Percentiles rank a stretch among this genome's conserved stretches.
Conservation (phyloP, 257 asterid genomes). For the Ligustrum vulgare region DNA sequence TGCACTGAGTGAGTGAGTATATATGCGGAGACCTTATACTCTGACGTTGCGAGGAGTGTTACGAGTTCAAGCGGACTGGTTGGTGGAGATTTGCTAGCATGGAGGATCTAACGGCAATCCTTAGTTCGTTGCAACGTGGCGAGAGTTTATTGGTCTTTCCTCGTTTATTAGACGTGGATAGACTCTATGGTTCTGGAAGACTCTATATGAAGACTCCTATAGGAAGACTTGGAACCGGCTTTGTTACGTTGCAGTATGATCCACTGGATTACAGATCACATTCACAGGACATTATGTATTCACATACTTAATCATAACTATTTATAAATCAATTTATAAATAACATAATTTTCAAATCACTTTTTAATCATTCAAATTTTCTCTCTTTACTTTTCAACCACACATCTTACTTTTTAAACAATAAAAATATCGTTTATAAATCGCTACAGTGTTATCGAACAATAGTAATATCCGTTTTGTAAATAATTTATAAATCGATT, state of each 20-base stretch:
- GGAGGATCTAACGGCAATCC: slow-evolving; percentile 37
- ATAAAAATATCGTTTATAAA: no score
- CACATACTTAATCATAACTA: no score
- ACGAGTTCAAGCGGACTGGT: slow-evolving; percentile 29
- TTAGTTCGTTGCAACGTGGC: slow-evolving; percentile 24
- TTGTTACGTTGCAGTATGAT: background rate
- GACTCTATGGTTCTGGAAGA: slow-evolving; percentile 31
- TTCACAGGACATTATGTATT: no score
- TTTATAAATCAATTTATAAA: no score
- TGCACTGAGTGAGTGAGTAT: background rate
- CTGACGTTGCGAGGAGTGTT: slow-evolving; percentile 15
- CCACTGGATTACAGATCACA: background rate
- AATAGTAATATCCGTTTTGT: no score
- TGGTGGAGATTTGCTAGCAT: slow-evolving; percentile 29
- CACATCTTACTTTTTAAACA: no score
- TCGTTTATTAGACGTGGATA: slow-evolving; percentile 36
- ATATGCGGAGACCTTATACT: background rate
- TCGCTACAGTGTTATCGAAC: no score
- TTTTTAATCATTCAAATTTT: no score
- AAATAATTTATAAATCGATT: no score
- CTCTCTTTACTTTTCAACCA: no score
- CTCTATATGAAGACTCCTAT: slow-evolving; percentile 21
- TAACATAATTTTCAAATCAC: no score
- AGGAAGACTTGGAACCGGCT: no score
- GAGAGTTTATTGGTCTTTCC: slow-evolving; percentile 9